These are phyloP conservation scores for Leptographium wingfieldii DNA, from an alignment of 2,329 filamentous ascomycete species.

Conservation along the genomic window DNA sequence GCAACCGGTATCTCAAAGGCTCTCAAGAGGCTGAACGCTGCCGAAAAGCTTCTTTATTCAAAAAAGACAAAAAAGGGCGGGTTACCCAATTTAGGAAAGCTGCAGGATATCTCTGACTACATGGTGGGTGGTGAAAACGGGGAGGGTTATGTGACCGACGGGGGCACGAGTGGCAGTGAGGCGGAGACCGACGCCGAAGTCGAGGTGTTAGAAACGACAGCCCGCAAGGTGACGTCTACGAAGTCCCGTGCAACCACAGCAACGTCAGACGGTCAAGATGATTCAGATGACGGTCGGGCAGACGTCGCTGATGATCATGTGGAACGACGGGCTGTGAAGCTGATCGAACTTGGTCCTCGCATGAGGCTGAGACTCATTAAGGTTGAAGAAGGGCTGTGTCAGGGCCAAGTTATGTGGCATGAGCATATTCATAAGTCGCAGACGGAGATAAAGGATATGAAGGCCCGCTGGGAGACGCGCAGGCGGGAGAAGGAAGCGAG, in stretches of 20 bases:
- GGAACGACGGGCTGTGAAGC: conserved; percentile 77
- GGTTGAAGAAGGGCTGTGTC: conserved; percentile 86
- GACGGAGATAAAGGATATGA: conserved; percentile 63
- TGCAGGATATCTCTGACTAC: conserved; percentile 91
- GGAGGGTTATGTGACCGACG: conserved; percentile 75
- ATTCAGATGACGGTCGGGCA: conserved; percentile 33
- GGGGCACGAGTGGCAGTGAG: conserved; percentile 68
- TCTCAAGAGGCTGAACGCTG: conserved; percentile 70
- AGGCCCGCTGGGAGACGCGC: conserved; percentile 69
- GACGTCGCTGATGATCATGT: conserved; percentile 36
- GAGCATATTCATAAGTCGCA: conserved; percentile 81
- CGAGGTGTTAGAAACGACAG: conserved; percentile 58
- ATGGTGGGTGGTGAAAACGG: conserved; percentile 72
- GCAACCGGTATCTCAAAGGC: conserved; percentile 73
- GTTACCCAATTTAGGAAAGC: conserved; percentile 77
- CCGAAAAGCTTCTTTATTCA: conserved; percentile 59
- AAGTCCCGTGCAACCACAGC: conserved; percentile 35
- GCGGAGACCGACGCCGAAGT: conserved; percentile 91
- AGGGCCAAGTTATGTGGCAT: conserved; percentile 93
- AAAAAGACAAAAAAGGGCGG: conserved; percentile 53
- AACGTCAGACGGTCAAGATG: conserved; percentile 19
- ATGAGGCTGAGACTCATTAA: conserved; percentile 85
- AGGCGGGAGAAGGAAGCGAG: conserved; percentile 71
- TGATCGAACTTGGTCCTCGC: conserved; percentile 83
- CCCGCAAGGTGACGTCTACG: conserved; percentile 45